A percentile compares a stretch with the other conserved stretches of the same genome.
Evolutionary conservation across 2,329 filamentous ascomycete species (phyloP).

Genomic region (Colletotrichum lentis): DNA sequence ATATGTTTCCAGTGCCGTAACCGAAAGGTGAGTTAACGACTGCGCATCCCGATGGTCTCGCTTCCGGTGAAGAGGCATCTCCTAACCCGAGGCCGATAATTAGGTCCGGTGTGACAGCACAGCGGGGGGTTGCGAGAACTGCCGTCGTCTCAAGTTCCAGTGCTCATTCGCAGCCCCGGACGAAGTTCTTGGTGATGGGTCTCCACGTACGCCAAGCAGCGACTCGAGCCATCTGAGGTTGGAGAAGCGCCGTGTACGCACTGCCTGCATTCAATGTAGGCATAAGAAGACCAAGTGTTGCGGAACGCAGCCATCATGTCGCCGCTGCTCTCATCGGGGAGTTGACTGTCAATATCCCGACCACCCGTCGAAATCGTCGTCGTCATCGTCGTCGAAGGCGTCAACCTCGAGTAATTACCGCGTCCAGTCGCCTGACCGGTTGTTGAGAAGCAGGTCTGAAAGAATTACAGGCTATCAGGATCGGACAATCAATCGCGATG

Average conservation of each 20-base stretch:
- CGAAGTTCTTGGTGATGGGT: background rate
- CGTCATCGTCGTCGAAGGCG: background rate
- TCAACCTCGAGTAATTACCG: background rate
- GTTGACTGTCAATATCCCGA: conserved; percentile 29
- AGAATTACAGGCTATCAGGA: background rate
- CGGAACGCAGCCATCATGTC: conserved; percentile 26
- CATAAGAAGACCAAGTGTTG: conserved; percentile 35
- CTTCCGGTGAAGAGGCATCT: background rate
- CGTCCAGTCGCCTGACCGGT: background rate
- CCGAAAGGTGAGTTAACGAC: conserved; percentile 27
- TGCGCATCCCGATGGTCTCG: background rate
- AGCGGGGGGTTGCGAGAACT: conserved; percentile 31
- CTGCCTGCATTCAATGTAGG: conserved; percentile 28
- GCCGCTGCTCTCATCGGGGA: conserved; percentile 19
- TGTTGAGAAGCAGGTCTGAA: background rate
- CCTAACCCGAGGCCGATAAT: conserved; percentile 22
- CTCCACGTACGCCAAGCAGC: background rate
- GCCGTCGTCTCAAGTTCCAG: conserved; percentile 30
- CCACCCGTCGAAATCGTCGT: background rate
- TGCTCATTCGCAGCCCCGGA: conserved; percentile 27
- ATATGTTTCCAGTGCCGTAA: conserved; percentile 36
- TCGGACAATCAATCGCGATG: background rate
- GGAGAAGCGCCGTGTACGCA: conserved; percentile 31
- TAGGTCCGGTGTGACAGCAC: conserved; percentile 33
- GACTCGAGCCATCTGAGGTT: conserved; percentile 24